A percentile compares a stretch with the other conserved stretches of the same genome.
These are phyloP conservation scores for Helminthosporium solani DNA, from an alignment of 2,329 filamentous ascomycete species.

Conservation along the genomic window DNA sequence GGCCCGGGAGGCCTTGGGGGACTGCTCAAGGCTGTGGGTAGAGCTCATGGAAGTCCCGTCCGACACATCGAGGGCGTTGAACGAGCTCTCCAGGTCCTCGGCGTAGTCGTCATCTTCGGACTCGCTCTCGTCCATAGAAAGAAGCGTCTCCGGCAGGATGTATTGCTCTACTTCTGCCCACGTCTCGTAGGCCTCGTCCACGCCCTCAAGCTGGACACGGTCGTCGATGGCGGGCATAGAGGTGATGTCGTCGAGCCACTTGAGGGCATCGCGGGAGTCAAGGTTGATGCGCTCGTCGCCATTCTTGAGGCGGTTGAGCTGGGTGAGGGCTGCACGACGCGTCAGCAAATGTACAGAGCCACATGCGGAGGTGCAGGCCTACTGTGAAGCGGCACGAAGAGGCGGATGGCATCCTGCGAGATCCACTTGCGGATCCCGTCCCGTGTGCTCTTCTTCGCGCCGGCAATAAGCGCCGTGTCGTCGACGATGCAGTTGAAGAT, in stretches of 20 bases:
- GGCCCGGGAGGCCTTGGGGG: slow-evolving; percentile 45
- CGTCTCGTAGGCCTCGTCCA: slow-evolving; percentile 48
- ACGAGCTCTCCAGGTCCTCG: slow-evolving; percentile 42
- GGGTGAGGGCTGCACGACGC: slow-evolving; percentile 44
- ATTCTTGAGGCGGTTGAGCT: slow-evolving; percentile 48
- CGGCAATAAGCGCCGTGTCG: slow-evolving; percentile 52
- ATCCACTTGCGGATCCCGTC: slow-evolving; percentile 56
- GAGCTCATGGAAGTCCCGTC: slow-evolving; percentile 48
- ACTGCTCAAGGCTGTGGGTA: slow-evolving; percentile 42
- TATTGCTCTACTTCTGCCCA: slow-evolving; percentile 54
- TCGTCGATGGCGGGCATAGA: slow-evolving; percentile 43
- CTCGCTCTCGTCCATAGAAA: slow-evolving; percentile 50
- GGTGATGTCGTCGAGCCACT: slow-evolving; percentile 55
- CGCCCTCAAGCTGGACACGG: slow-evolving; percentile 50
- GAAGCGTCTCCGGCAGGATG: slow-evolving; percentile 50
- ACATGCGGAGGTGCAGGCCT: slow-evolving; percentile 23
- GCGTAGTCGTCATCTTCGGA: slow-evolving; percentile 36
- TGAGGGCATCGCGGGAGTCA: slow-evolving; percentile 51
- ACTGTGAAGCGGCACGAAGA: slow-evolving; percentile 55
- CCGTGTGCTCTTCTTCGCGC: slow-evolving; percentile 53
- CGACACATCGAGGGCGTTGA: slow-evolving; percentile 38
- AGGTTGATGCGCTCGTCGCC: slow-evolving; percentile 45
- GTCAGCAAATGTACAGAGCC: slow-evolving; percentile 19
- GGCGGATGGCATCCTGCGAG: slow-evolving; percentile 50
- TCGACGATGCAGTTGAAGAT: slow-evolving; percentile 57